Evolutionary conservation across 768 basidiomycete species (phyloP).

Genomic region (Trametes meyenii): DNA sequence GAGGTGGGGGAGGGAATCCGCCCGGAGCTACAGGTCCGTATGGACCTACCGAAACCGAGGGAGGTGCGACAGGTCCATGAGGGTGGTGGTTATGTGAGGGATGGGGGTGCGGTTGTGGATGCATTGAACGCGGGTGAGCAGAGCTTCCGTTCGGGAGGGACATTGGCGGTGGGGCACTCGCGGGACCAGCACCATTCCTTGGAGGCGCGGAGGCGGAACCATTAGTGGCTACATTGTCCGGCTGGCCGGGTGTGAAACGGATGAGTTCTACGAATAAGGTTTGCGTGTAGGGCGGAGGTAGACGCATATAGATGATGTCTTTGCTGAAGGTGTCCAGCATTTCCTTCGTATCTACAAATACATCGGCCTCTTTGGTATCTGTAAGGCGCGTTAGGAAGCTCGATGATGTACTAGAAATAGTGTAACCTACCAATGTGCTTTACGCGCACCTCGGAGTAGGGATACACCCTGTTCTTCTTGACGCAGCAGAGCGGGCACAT

Average conservation of each 20-base stretch:
- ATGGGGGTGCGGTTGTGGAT: constrained; percentile 11
- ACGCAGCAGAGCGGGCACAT: constrained; percentile 79
- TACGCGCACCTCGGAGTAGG: constrained; percentile 77
- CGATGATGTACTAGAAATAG: not conserved
- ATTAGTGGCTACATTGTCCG: constrained; percentile 41
- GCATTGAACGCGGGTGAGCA: constrained; percentile 17
- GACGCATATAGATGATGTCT: constrained; percentile 67
- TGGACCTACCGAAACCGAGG: constrained; percentile 15
- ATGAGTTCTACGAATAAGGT: constrained; percentile 79
- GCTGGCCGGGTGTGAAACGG: constrained; percentile 57
- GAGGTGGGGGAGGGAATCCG: constrained; percentile 42
- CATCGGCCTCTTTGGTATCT: constrained; percentile 54
- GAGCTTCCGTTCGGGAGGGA: constrained; percentile 19
- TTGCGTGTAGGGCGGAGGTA: constrained; percentile 62
- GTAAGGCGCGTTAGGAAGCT: constrained; percentile 28
- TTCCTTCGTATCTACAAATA: constrained; percentile 69
- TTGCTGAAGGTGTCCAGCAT: constrained; percentile 79
- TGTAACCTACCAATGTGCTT: constrained; percentile 56
- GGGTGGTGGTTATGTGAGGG: constrained; percentile 39
- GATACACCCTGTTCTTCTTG: constrained; percentile 70
- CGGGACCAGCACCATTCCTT: not conserved
- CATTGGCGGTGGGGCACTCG: not conserved
- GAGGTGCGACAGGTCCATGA: constrained; percentile 39
- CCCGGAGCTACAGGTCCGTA: constrained; percentile 5
- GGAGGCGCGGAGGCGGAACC: constrained; percentile 28